phyloP scores from a whole-genome alignment of 164 flowering plant species.

The Nymphaea colorata region DNA sequence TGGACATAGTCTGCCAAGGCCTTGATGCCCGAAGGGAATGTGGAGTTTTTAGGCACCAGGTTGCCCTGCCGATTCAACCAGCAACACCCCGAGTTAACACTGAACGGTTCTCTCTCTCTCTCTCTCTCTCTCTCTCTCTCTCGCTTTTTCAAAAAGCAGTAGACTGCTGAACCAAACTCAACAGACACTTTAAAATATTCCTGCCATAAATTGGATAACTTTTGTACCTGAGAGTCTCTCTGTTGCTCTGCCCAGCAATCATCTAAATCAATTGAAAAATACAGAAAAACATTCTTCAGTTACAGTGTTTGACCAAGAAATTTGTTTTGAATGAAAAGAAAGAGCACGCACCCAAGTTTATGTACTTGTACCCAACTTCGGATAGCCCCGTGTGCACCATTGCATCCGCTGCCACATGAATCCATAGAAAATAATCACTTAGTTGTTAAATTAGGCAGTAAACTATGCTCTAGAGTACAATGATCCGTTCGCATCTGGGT shows the following conservation, averaged over 20 bases:
- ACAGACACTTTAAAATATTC: not conserved
- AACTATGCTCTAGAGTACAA: not conserved
- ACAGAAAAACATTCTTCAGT: too few species aligned
- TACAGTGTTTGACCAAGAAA: not conserved
- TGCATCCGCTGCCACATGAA: slow-evolving; percentile 28
- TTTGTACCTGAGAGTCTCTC: slow-evolving; percentile 24
- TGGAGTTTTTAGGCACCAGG: slow-evolving; percentile 30
- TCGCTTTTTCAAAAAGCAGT: too few species aligned
- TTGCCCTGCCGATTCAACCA: slow-evolving; percentile 27
- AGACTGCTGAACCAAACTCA: too few species aligned
- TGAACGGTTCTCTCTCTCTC: too few species aligned
- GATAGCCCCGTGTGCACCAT: slow-evolving; percentile 49
- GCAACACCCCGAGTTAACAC: too few species aligned
- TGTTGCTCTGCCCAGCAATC: slow-evolving; percentile 60
- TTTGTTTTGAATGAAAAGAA: not conserved
- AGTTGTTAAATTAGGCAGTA: not conserved
- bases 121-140: too few species aligned
- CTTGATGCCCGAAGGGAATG: slow-evolving; percentile 62
- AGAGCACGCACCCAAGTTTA: slow-evolving; percentile 37
- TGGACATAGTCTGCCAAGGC: slow-evolving; percentile 60
- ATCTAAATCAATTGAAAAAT: slow-evolving; percentile 22
- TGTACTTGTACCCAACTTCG: slow-evolving; percentile 32
- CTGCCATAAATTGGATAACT: not conserved
- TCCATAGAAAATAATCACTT: not conserved
- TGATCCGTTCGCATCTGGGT: too few species aligned